These are phyloP conservation scores for Dicorynia guianensis DNA, from an alignment of 306 rosid species.

Conservation along the genomic window DNA sequence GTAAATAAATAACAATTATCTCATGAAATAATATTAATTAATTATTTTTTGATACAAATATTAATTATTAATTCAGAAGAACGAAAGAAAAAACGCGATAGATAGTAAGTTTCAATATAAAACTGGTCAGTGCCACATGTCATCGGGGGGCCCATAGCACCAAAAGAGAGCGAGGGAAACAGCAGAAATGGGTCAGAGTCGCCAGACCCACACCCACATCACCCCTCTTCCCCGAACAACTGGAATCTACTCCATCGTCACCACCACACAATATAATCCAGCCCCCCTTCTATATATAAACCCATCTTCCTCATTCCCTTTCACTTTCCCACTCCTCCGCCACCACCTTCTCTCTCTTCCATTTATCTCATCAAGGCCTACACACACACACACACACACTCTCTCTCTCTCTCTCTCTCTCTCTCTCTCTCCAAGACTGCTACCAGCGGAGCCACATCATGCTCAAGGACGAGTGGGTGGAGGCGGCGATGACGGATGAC, in stretches of 20 bases:
- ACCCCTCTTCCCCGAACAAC: slow-evolving; percentile 44
- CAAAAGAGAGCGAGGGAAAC: slow-evolving; percentile 6
- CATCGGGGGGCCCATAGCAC: slow-evolving; percentile 39
- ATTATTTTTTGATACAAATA: too few relatives aligned
- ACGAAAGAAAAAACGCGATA: too few relatives aligned
- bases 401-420: slow-evolving; percentile 25
- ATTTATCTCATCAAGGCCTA: background rate
- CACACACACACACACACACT: slow-evolving; percentile 2
- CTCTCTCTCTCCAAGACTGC: slow-evolving; percentile 29
- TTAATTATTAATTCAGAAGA: too few relatives aligned
- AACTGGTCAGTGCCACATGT: slow-evolving; percentile 37
- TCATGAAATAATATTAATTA: too few relatives aligned
- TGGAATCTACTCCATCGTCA: slow-evolving; percentile 60
- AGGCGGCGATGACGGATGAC: slow-evolving; percentile 77
- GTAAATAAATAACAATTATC: too few relatives aligned
- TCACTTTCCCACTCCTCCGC: slow-evolving; percentile 49
- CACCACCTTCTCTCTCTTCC: slow-evolving; percentile 41
- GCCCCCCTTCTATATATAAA: slow-evolving; percentile 12
- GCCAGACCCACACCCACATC: slow-evolving; percentile 44
- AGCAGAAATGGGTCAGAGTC: slow-evolving; percentile 32
- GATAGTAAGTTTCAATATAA: too few relatives aligned
- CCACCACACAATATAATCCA: slow-evolving; percentile 51
- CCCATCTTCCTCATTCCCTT: slow-evolving; percentile 36
- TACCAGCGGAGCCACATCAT: slow-evolving; percentile 11
- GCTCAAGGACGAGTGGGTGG: slow-evolving; percentile 71